Conservation (phyloP, 163 green algal genomes). For the Chlamydomonas reinhardtii region DNA sequence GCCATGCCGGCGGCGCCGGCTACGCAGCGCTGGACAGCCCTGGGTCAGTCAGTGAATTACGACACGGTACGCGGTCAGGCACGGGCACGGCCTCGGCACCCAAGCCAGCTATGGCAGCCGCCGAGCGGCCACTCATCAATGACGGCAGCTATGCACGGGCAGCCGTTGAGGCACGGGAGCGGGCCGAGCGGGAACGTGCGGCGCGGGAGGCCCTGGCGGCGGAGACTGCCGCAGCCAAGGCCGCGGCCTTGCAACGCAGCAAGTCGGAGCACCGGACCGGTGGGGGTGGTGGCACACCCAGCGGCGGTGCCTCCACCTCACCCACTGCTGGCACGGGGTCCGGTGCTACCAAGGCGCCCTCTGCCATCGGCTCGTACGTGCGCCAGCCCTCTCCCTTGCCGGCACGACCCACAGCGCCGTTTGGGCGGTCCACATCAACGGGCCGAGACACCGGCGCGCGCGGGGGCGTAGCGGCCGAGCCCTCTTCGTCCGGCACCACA, state of each 20-base stretch:
- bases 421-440: background rate
- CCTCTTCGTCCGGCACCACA: background rate
- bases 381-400: slow-evolving; percentile 14
- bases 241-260: slow-evolving; percentile 13
- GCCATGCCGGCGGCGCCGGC: background rate
- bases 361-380: slow-evolving; percentile 39
- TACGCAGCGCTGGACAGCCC: slow-evolving; percentile 20
- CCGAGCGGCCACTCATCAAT: slow-evolving; percentile 49
- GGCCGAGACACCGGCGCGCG: background rate
- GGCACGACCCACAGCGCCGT: too few species aligned
- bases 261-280: slow-evolving; percentile 1
- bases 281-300: background rate
- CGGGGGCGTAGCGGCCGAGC: background rate
- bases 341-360: slow-evolving; percentile 37
- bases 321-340: too few species aligned
- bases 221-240: slow-evolving; percentile 34
- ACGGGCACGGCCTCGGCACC: too few species aligned
- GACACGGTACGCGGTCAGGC: background rate
- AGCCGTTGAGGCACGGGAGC: slow-evolving; percentile 24
- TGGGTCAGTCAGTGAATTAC: background rate
- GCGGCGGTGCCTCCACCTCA: background rate
- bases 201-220: slow-evolving; percentile 47
- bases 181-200: slow-evolving; percentile 46
- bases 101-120: background rate
- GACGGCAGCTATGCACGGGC: slow-evolving; percentile 62